Base-by-base conservation (phyloP, 306 rosid genomes). In the Cicer cuneatum region DNA sequence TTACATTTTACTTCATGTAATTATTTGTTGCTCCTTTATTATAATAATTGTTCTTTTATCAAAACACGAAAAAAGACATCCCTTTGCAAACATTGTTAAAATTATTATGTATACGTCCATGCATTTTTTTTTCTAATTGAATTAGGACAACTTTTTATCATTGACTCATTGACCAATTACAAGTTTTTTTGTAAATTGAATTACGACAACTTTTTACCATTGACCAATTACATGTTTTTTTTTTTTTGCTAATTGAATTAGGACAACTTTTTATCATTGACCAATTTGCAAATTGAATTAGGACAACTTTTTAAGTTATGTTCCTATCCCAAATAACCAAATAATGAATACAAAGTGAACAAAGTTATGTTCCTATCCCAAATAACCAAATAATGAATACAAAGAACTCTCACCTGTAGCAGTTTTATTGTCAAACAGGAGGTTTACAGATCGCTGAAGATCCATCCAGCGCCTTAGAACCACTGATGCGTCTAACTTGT, bases 401-500 rank as follows among this genome's bases (percentile, higher is more conserved):
- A 42, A 68, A 53, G 35, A 57, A 70, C 51, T 59, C 89, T 79
- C 75, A 91, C 96, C 89, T 10, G 83, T 38, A 39, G 85, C 83
- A 82, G 90, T 76, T 86, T 87, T 91, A 81, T 85, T 88, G 85
- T 91, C 90, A 21, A 84, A 88, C 79, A 91, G 80, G 81, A 91
- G 52, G 68, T 87, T 94, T 64, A 91, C 74, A 66, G 94, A 86
- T 84, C 85, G 89, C 84, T 94, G 98, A 83, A 94, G 97, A 66
- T 82, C 86, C 96, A 83, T 87, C 97, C 98, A 94, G 69, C 71
- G 74, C 70, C 68, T 69, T 53, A 88, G 80, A 69, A 83, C 80
- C 60, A 45, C 58, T 33, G 85, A 39, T 66, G 42, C 61, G 47
- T 86, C 90, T 33, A 35, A 66, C 52, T 89, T 85, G 75, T 85